phyloP scores from a whole-genome alignment of 495 filamentous ascomycete genomes.

The Hypoxylon crocopeplum region DNA sequence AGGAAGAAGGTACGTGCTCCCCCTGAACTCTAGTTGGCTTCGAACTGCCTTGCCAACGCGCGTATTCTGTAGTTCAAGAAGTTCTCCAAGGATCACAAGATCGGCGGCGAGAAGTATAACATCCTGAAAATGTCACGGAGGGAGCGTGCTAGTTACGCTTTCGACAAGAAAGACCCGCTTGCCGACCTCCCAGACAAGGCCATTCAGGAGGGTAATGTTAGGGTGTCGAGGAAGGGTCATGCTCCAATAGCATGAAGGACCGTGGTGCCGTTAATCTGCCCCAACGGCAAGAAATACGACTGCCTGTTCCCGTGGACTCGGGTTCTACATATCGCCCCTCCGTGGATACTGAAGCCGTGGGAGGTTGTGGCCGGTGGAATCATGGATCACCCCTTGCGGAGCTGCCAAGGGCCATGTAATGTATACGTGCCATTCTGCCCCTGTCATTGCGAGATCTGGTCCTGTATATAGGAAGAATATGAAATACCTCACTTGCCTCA shows the following conservation, averaged over 20 bases:
- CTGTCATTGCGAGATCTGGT: slow-evolving; percentile 13
- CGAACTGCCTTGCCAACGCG: not conserved
- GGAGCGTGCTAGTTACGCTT: slow-evolving; percentile 22
- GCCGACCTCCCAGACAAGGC: slow-evolving; percentile 30
- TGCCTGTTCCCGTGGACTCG: slow-evolving; percentile 9
- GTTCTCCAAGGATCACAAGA: slow-evolving; percentile 28
- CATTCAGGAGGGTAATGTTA: slow-evolving; percentile 22
- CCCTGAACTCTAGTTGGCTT: not conserved
- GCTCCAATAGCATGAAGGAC: slow-evolving; percentile 2
- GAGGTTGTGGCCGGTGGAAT: slow-evolving; percentile 21
- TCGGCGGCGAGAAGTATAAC: slow-evolving; percentile 29
- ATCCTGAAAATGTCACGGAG: slow-evolving; percentile 29
- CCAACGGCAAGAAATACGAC: not conserved
- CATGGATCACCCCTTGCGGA: slow-evolving; percentile 19
- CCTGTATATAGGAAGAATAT: slow-evolving; percentile 26
- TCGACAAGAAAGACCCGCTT: slow-evolving; percentile 30
- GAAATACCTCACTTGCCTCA: slow-evolving; percentile 19
- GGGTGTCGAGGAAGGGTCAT: slow-evolving; percentile 21
- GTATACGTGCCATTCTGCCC: slow-evolving; percentile 12
- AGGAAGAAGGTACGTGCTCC: slow-evolving; percentile 24
- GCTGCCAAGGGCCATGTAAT: slow-evolving; percentile 18
- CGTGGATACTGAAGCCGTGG: slow-evolving; percentile 6
- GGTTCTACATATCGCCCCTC: slow-evolving; percentile 16
- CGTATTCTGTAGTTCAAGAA: slow-evolving; percentile 20
- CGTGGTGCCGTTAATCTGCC: not conserved